phyloP scores from a whole-genome alignment of 441 rosid genomes.

The Mallotus repandus region DNA sequence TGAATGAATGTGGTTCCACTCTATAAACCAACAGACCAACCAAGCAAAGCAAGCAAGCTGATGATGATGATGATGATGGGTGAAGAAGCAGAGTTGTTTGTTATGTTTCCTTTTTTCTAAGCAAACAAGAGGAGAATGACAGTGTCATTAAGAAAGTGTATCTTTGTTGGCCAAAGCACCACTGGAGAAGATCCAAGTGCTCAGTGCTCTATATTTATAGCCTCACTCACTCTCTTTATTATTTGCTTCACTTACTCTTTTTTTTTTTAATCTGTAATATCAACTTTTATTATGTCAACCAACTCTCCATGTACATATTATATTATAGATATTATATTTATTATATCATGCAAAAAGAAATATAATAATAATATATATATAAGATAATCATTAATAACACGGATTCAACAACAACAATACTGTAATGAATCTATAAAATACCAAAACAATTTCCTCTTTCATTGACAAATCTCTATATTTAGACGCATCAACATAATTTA shows the following conservation, averaged over 20 bases:
- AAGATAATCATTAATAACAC: too few species aligned
- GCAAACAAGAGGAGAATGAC: slow-evolving; percentile 6
- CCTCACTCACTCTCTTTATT: neutral
- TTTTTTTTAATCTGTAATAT: neutral
- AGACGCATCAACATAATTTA: too few species aligned
- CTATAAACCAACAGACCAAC: neutral
- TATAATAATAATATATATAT: too few species aligned
- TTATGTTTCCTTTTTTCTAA: neutral
- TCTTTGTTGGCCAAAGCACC: slow-evolving; percentile 30
- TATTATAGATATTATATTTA: too few species aligned
- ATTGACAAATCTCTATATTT: too few species aligned
- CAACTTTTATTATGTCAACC: too few species aligned
- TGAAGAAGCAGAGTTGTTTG: neutral
- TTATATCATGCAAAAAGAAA: too few species aligned
- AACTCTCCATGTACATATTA: too few species aligned
- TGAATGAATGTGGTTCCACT: neutral
- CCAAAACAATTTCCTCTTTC: too few species aligned
- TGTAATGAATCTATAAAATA: too few species aligned
- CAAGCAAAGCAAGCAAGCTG: neutral
- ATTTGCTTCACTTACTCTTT: neutral
- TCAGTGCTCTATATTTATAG: slow-evolving; percentile 30
- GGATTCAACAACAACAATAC: too few species aligned
- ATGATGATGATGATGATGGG: too few species aligned
- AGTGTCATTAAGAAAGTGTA: slow-evolving; percentile 20
- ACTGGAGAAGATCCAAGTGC: slow-evolving; percentile 28